A percentile compares a stretch with the other conserved stretches of the same genome.
Evolutionary conservation across 73 alveolate species (phyloP).

Genomic region (Uronychia binucleata): DNA sequence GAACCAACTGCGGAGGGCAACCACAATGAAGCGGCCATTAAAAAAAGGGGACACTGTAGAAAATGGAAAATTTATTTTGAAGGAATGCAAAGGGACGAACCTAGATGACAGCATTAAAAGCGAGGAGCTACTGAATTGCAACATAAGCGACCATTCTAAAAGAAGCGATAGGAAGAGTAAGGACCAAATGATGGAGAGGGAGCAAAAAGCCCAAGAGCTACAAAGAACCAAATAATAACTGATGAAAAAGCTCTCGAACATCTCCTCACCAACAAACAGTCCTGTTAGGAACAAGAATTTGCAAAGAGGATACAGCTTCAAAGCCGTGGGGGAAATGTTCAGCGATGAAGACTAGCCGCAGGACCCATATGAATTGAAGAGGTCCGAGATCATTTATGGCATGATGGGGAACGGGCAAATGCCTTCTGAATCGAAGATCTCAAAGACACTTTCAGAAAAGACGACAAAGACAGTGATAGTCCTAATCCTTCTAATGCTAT

Average conservation of each 20-base stretch:
- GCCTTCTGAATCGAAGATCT: constrained; percentile 42
- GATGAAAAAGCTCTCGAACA: neutral
- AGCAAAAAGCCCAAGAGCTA: neutral
- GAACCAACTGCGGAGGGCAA: too few species aligned
- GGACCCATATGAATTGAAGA: neutral
- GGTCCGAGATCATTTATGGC: neutral
- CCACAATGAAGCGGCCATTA: too few species aligned
- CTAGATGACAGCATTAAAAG: neutral
- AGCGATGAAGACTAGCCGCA: neutral
- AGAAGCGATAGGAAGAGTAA: neutral
- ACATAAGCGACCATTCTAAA: neutral
- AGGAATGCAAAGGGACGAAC: neutral
- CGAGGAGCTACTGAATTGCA: neutral
- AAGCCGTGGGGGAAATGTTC: neutral
- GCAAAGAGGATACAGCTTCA: neutral
- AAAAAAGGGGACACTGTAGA: too few species aligned
- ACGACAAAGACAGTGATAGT: constrained; percentile 49
- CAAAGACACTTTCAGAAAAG: constrained; percentile 36
- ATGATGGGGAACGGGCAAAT: neutral
- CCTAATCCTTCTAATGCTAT: constrained; percentile 40
- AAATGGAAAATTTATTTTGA: too few species aligned
- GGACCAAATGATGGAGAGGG: neutral
- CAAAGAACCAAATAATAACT: neutral
- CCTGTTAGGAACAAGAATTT: neutral
- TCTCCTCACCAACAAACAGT: neutral